A percentile compares a stretch with the other conserved stretches of the same genome.
Conservation (phyloP, 805 yeast genomes). For the Brettanomyces nanus region DNA sequence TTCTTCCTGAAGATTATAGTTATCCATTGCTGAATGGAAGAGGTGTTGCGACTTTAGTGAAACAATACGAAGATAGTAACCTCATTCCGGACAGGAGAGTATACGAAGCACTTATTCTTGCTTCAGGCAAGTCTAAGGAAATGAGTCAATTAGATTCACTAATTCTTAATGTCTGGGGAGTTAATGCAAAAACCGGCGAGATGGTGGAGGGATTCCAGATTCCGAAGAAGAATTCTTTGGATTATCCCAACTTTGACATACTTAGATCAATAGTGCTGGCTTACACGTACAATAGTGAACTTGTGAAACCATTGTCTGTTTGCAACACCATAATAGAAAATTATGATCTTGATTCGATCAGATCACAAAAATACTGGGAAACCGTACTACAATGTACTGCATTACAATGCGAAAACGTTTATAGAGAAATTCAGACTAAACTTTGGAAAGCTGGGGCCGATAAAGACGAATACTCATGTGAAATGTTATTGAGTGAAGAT, state of each 20-base stretch:
- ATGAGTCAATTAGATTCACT: conserved; percentile 16
- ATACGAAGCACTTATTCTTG: conserved; percentile 18
- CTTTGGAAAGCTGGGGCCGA: conserved; percentile 12
- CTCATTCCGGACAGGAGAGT: conserved; percentile 17
- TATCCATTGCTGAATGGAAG: conserved; percentile 11
- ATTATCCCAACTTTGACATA: conserved; percentile 20
- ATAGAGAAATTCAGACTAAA: conserved; percentile 13
- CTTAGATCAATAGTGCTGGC: conserved; percentile 23
- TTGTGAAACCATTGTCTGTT: conserved; percentile 20
- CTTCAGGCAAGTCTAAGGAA: conserved; percentile 23
- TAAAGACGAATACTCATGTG: background rate
- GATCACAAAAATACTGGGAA: conserved; percentile 21
- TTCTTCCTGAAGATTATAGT: conserved; percentile 6
- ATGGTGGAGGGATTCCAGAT: conserved; percentile 6
- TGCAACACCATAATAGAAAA: conserved; percentile 17
- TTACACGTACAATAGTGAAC: conserved; percentile 22
- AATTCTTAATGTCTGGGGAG: conserved; percentile 23
- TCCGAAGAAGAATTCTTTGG: conserved; percentile 7
- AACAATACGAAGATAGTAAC: conserved; percentile 11
- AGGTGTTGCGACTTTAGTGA: conserved; percentile 10
- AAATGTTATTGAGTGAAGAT: conserved; percentile 11
- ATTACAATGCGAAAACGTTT: conserved; percentile 14
- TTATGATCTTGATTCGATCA: conserved; percentile 14
- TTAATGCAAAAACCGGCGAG: conserved; percentile 7
- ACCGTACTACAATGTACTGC: conserved; percentile 19